Evolutionary conservation across 1,284 basidiomycete species (phyloP).

Genomic region (Ganoderma resinaceum): DNA sequence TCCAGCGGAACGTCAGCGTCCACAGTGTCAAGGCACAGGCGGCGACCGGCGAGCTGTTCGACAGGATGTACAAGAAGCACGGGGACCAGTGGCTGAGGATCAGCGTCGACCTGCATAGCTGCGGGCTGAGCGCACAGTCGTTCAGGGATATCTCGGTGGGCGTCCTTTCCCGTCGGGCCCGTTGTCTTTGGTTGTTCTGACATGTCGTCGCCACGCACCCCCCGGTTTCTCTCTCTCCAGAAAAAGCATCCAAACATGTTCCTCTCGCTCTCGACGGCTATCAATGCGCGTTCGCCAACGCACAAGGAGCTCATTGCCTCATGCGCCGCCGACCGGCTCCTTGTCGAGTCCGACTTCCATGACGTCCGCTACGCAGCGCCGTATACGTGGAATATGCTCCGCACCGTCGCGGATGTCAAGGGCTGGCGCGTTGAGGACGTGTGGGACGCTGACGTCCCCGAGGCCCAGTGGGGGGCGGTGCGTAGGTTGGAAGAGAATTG

Average conservation of each 20-base stretch:
- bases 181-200: background rate
- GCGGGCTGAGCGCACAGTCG: constrained; percentile 73
- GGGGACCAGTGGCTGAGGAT: constrained; percentile 61
- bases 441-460: constrained; percentile 49
- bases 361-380: constrained; percentile 56
- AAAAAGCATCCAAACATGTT: constrained; percentile 73
- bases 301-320: constrained; percentile 64
- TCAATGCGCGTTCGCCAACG: constrained; percentile 72
- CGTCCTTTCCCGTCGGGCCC: constrained; percentile 2
- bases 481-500: constrained; percentile 72
- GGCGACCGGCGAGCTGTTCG: constrained; percentile 67
- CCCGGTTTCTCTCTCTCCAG: constrained; percentile 46
- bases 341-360: constrained; percentile 82
- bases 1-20: constrained; percentile 74
- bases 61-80: constrained; percentile 57
- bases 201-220: background rate
- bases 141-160: constrained; percentile 73
- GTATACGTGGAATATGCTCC: constrained; percentile 76
- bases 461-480: constrained; percentile 63
- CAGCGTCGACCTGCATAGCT: constrained; percentile 82
- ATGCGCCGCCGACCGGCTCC: constrained; percentile 66
- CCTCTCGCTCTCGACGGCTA: constrained; percentile 79
- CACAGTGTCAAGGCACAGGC: constrained; percentile 81
- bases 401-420: constrained; percentile 65
- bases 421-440: constrained; percentile 70